Evolutionary conservation across 192 early-diverging fungal genomes (phyloP), one percentile per base, ranked within the genome.

Genomic region (Gamsiella multidivaricata): DNA sequence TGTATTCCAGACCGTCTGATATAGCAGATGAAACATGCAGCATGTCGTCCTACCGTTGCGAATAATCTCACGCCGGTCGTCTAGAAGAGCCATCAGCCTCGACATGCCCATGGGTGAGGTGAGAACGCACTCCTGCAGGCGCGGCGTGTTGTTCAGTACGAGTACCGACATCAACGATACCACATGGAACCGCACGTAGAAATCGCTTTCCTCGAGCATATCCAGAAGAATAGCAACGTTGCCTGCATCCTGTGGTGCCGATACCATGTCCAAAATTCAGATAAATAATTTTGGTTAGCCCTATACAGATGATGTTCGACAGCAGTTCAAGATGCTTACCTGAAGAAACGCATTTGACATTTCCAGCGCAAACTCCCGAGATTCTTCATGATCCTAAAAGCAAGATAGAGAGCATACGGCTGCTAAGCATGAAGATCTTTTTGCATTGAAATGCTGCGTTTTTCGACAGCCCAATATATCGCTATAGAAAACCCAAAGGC

Each of bases 61-160:
- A 55, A 99, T 95, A 78, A 97, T 95, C 51, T 99, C 98, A 45
- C 94, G 89, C 51, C 87, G 87, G 66, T 98, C 96, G 46, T 96
- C 93, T 57, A 99, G 84, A 45, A 99, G 82, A 76, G 97, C 97
- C 62, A 99, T 96, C 33, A 99, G 87, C 25, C 94, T 89, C 1
- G 91, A 87, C 53, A 94, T 90, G 20, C 92, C 93, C 64, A 91
- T 90, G 5, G 97, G 96, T 46, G 88, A 89, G 1, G 92, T 94
- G 73, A 99, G 83, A 22, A 97, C 89, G 62, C 89, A 91, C 12
- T 94, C 92, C 72, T 97, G 94, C 11, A 99, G 78, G 14, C 84
- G 74, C 33, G 80, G 76, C 12, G 87, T 76, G 23, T 84, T 69
- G 64, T 88, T 91, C 22, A 84, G 64, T 18, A 94, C 84, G 7